phyloP scores from a whole-genome alignment of 441 rosid species.

The Codiaeum variegatum region DNA sequence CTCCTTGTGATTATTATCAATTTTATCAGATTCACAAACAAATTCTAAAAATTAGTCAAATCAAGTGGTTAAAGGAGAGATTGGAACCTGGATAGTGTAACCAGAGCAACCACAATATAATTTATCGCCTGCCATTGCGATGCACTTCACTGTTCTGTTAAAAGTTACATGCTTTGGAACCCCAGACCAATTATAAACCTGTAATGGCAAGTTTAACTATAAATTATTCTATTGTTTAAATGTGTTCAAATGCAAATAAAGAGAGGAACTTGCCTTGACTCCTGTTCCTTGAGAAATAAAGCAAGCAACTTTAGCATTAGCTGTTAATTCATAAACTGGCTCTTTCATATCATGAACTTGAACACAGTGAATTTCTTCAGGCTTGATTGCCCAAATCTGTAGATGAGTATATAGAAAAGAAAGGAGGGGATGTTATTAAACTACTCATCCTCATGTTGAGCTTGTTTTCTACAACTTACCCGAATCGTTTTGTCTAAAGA shows the following conservation, averaged over 20 bases:
- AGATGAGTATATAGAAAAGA: not conserved
- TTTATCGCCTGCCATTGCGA: slow-evolving; percentile 47
- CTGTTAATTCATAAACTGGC: slow-evolving; percentile 42
- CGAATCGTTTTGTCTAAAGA: slow-evolving; percentile 65
- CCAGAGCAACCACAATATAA: slow-evolving; percentile 58
- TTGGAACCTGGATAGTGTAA: slow-evolving; percentile 49
- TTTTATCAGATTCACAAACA: not conserved
- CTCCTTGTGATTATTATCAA: slow-evolving; percentile 32
- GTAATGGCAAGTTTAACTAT: slow-evolving; percentile 7
- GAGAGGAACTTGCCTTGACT: slow-evolving; percentile 43
- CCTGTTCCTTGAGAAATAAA: slow-evolving; percentile 54
- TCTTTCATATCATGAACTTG: slow-evolving; percentile 69
- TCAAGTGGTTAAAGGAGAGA: not conserved
- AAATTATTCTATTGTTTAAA: not conserved
- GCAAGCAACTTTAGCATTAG: slow-evolving; percentile 49
- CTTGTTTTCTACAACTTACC: slow-evolving; percentile 29
- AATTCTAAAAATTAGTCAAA: not conserved
- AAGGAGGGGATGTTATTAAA: not conserved
- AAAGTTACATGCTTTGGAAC: slow-evolving; percentile 49
- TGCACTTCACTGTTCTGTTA: slow-evolving; percentile 43
- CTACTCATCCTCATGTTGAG: not conserved
- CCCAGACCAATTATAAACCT: slow-evolving; percentile 65
- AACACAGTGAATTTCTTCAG: slow-evolving; percentile 51
- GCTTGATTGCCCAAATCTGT: slow-evolving; percentile 59
- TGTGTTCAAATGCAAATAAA: not conserved